A percentile compares a stretch with the other conserved stretches of the same genome.
These are phyloP conservation scores for Aspergillus luchuensis DNA, from an alignment of 2,329 filamentous ascomycete genomes.

Conservation along the genomic window DNA sequence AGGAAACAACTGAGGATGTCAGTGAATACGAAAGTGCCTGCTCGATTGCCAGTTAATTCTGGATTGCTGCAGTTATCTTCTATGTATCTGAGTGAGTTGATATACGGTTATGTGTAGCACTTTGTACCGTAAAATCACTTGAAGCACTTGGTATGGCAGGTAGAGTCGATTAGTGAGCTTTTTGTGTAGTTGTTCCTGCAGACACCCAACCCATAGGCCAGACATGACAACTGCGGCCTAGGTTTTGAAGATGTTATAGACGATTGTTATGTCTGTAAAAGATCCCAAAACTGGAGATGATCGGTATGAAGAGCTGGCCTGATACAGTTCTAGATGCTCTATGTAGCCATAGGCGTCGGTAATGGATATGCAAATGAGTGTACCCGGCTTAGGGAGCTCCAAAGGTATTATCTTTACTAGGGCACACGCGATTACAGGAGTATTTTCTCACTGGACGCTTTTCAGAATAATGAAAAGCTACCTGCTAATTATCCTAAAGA, in stretches of 20 bases:
- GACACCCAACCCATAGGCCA: neutral
- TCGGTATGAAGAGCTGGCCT: conserved; percentile 6
- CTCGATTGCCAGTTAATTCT: neutral
- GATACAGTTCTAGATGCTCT: conserved; percentile 23
- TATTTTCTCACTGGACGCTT: conserved; percentile 23
- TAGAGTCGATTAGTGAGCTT: conserved; percentile 20
- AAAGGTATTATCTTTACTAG: conserved; percentile 20
- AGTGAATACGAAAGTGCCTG: neutral
- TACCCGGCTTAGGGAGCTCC: too few relatives aligned
- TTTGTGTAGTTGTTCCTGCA: neutral
- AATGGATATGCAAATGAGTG: conserved; percentile 19
- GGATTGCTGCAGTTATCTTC: neutral
- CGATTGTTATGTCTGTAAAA: conserved; percentile 27
- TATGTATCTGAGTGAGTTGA: conserved; percentile 25
- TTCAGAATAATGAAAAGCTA: conserved; percentile 20
- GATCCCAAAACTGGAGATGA: conserved; percentile 2
- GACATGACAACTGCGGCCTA: conserved; percentile 15
- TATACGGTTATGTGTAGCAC: conserved; percentile 36
- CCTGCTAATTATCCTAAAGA: conserved; percentile 19
- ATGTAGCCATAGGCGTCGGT: conserved; percentile 28
- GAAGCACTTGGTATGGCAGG: conserved; percentile 40
- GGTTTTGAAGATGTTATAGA: conserved; percentile 25
- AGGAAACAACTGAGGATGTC: neutral
- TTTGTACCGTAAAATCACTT: conserved; percentile 27
- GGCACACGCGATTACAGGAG: conserved; percentile 21